Evolutionary conservation across 2,329 filamentous ascomycete species (phyloP).

Genomic region (Pseudocercospora eumusae): DNA sequence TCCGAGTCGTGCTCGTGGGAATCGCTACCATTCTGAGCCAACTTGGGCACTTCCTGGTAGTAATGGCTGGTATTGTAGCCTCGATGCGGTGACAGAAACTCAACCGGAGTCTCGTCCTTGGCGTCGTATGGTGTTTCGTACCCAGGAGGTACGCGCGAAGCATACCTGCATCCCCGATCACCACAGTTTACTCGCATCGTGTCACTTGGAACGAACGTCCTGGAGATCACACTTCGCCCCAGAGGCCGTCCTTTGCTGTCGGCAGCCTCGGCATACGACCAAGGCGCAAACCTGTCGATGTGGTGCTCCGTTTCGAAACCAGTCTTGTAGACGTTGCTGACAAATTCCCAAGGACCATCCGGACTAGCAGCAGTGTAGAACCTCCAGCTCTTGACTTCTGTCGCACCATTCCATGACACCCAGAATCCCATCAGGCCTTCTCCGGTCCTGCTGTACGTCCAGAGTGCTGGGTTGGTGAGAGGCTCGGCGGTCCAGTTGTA

Average conservation of each 20-base stretch:
- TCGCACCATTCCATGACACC: conserved; percentile 57
- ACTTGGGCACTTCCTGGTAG: conserved; percentile 27
- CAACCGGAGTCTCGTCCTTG: conserved; percentile 26
- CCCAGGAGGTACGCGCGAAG: conserved; percentile 26
- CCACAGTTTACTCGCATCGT: conserved; percentile 37
- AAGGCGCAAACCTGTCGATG: conserved; percentile 29
- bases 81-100: conserved; percentile 36
- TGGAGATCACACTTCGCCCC: conserved; percentile 38
- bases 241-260: conserved; percentile 37
- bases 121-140: conserved; percentile 33
- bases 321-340: conserved; percentile 44
- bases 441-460: conserved; percentile 41
- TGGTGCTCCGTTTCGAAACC: conserved; percentile 49
- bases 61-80: conserved; percentile 41
- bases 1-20: background rate
- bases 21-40: background rate
- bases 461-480: conserved; percentile 42
- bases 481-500: conserved; percentile 56
- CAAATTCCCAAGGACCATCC: conserved; percentile 41
- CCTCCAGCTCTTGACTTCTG: conserved; percentile 52
- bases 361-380: conserved; percentile 49
- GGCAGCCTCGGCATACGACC: conserved; percentile 41
- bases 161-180: conserved; percentile 38
- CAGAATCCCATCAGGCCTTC: conserved; percentile 46
- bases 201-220: conserved; percentile 43